Evolutionary conservation across 2,329 filamentous ascomycete genomes (phyloP), one percentile per base, ranked within the genome.

Genomic region (Beauveria sp.): DNA sequence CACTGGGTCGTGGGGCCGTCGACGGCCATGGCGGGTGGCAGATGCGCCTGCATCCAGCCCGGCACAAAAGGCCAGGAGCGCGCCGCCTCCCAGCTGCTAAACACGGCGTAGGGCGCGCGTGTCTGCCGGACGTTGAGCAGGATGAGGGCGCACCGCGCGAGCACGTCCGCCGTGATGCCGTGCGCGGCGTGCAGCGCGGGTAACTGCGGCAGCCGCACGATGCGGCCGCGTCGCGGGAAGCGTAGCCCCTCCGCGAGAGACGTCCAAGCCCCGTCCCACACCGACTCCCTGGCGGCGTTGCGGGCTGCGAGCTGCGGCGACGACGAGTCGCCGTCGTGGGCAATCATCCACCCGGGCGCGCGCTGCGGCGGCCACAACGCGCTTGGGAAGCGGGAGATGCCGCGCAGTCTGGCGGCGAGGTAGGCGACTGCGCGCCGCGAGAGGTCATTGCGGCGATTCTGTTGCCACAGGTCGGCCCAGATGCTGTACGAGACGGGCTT

Each of bases 61-160:
- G 74, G 74, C 0, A 75, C 64, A 61, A 76, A 76, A 0, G 74
- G 74, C 74, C 74, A 76, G 1, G 71, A 70, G 5, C 74, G 69
- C 1, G 68, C 71, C 20, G 70, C 69, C 52, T 75, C 71, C 72
- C 71, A 74, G 1, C 69, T 69, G 34, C 62, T 73, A 66, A 76
- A 73, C 1, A 75, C 48, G 2, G 74, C 72, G 20, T 72, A 68
- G 1, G 68, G 66, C 0, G 68, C 66, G 1, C 69, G 67, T 1
- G 74, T 76, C 48, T 72, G 69, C 1, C 72, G 59, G 1, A 70
- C 66, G 34, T 74, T 76, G 68, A 75, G 74, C 0, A 76, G 40
- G 1, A 69, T 52, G 6, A 76, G 60, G 2, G 72, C 73, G 1
- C 70, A 67, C 55, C 72, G 72, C 2, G 72, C 64, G 24, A 75